Evolutionary conservation across 1,139 yeast species (phyloP).

Genomic region (Pichia kudriavzevii): DNA sequence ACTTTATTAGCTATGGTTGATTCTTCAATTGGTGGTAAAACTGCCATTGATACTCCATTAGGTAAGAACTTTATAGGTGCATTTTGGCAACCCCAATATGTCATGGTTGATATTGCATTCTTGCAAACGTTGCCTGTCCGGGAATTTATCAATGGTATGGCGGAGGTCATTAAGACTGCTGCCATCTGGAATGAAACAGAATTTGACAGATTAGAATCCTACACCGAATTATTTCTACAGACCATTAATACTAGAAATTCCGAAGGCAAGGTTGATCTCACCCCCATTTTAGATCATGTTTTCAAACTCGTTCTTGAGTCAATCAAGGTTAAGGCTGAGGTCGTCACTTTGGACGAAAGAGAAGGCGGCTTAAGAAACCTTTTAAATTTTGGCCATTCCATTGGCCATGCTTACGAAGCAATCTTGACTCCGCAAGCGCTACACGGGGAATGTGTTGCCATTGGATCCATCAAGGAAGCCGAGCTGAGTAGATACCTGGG

Average conservation of each 20-base stretch:
- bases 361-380: slow-evolving; percentile 91
- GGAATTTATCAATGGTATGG: slow-evolving; percentile 97
- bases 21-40: slow-evolving; percentile 96
- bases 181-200: slow-evolving; percentile 95
- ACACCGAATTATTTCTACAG: slow-evolving; percentile 59
- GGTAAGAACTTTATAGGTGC: slow-evolving; percentile 97
- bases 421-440: slow-evolving; percentile 90
- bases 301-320: slow-evolving; percentile 79
- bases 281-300: slow-evolving; percentile 63
- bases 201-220: slow-evolving; percentile 73
- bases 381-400: slow-evolving; percentile 92
- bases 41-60: slow-evolving; percentile 96
- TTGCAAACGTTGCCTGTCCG: slow-evolving; percentile 84
- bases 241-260: slow-evolving; percentile 43
- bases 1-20: slow-evolving; percentile 95
- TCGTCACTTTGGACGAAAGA: slow-evolving; percentile 90
- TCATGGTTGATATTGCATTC: slow-evolving; percentile 83
- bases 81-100: slow-evolving; percentile 91
- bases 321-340: slow-evolving; percentile 85
- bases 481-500: slow-evolving; percentile 89
- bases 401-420: slow-evolving; percentile 98
- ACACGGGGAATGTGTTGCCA: slow-evolving; percentile 96
- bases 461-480: slow-evolving; percentile 93
- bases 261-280: slow-evolving; percentile 43
- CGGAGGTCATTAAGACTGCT: slow-evolving; percentile 96